Evolutionary conservation across 139 green algal species (phyloP), one percentile per base, ranked within the genome.

Genomic region (Chlorella vulgaris): DNA sequence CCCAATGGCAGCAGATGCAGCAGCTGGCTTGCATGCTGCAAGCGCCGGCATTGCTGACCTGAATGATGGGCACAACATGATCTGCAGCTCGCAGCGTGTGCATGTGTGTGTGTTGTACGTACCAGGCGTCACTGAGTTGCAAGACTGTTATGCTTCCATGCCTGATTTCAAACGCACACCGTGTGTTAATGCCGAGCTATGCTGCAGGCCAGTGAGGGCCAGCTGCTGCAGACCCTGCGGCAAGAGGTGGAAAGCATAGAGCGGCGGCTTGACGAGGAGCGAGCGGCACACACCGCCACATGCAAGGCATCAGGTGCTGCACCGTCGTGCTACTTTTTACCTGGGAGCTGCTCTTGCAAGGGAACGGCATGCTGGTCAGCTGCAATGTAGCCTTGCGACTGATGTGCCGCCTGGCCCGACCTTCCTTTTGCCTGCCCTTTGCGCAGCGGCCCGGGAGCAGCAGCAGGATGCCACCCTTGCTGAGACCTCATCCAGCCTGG

Each of bases 211-310:
- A 84, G 86, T 73, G 86, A 88, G 76, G 80, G 53, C 39, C 76
- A 83, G 8, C 71, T 88, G 38, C 47, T 92, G 38, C 66, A 75
- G 81, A 84, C 88, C 31, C 74, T 96, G 51, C 82, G 89, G 3
- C 70, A 78, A 5, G 86, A 94, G 83, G 76, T 94, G 38, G 74
- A 86, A 3, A 38, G 62, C 19, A 82, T 83, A 28, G 92, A 96
- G 83, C n/a, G 40, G 22, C 81, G 77, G 26, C 82, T 94, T 61
- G 90, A 94, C 13, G 74, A 87, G 38, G 92, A 96, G 84, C 83
- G 90, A 10, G 70, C 78, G 6, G 87, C 85, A 31, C 84, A 71
- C 36, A 40, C 55, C 7, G 42, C 47, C 42, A 51, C 63, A 0
- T 33, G 76, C 43, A 53, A 78, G 36, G 71, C 71, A 0, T 66